A percentile compares a stretch with the other conserved stretches of the same genome.
Conservation (phyloP, 176 grass and related monocot species). For the Musa troglodytarum region DNA sequence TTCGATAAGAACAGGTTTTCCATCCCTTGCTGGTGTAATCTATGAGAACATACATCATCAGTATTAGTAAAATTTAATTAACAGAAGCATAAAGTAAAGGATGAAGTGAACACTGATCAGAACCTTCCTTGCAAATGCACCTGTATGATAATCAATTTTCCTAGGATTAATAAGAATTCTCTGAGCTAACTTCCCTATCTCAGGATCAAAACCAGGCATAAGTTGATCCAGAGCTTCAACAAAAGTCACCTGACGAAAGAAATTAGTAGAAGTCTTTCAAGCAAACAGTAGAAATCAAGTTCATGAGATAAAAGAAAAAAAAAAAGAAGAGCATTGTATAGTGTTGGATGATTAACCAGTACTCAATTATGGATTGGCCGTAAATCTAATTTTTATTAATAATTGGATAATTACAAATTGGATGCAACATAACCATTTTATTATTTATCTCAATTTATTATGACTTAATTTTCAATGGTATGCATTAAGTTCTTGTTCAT, state of each 20-base stretch:
- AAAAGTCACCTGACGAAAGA: conserved; percentile 60
- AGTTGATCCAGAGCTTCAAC: conserved; percentile 92
- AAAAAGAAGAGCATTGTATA: not conserved
- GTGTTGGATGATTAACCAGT: not conserved
- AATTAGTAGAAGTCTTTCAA: not conserved
- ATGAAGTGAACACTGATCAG: not conserved
- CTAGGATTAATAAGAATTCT: conserved; percentile 90
- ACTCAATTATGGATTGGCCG: too few relatives aligned
- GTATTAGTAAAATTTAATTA: not conserved
- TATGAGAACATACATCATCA: conserved; percentile 18
- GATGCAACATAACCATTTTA: not conserved
- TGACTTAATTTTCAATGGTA: not conserved
- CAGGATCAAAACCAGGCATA: conserved; percentile 97
- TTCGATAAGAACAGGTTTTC: conserved; percentile 84
- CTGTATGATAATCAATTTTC: conserved; percentile 83
- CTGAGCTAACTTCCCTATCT: conserved; percentile 90
- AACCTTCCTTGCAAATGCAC: conserved; percentile 97
- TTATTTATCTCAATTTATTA: not conserved
- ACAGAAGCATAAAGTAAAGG: conserved; percentile 2
- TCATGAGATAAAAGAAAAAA: not conserved
- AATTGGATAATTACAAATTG: not conserved
- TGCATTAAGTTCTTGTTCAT: not conserved
- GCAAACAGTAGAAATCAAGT: not conserved
- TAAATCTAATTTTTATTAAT: too few relatives aligned
- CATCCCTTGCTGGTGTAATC: conserved; percentile 91